Base-by-base conservation (phyloP, 2,329 filamentous ascomycete genomes). In the Colletotrichum sojae region DNA sequence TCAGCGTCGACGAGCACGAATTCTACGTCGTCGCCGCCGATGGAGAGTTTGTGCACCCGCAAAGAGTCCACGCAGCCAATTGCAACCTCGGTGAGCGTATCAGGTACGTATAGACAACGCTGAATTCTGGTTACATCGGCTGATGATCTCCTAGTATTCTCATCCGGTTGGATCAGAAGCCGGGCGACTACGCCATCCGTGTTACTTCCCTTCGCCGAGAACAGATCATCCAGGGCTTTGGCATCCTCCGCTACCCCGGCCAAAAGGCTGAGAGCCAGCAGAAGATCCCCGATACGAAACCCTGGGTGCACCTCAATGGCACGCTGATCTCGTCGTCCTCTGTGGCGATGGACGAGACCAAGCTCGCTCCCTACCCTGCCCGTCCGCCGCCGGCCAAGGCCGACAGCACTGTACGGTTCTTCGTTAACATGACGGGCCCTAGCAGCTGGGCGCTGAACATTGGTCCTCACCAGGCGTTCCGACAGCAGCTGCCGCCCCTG, bases 361-460 rank as follows among this genome's bases (percentile, higher is more conserved):
- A 65, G 40, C 65, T 68, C 4, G 60, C 65, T 0, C 65, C 65
- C 8, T 65, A 65, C n/a, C 61, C 65, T 8, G n/a, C 48, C 13
- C 60, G 48, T 6, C 40, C 65, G 22, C 65, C 65, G 5, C 65
- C 65, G 9, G 48, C 60, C 1, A 65, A 59, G 40, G 39, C 65
- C 16, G 65, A 68, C 15, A 65, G 49, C 31, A 65, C 54, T 13
- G 36, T 68, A 39, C 65, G 40, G 48, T 68, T 68, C 54, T 68
- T 68, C 22, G 61, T 68, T n/a, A 68, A 68, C 40, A 68, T 65
- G 65, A 68, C 61, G 4, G 61, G 61, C 6, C 65, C 61, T n/a
- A 54, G 54, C 31, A 65, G 53, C 20, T 68, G 65, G 65, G 61
- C 61, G 10, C 15, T 65, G 31, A 68, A 59, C n/a, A 65, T 68